A percentile compares a stretch with the other conserved stretches of the same genome.
phyloP scores from a whole-genome alignment of 306 rosid species.

The Astragalus glycyphyllos region DNA sequence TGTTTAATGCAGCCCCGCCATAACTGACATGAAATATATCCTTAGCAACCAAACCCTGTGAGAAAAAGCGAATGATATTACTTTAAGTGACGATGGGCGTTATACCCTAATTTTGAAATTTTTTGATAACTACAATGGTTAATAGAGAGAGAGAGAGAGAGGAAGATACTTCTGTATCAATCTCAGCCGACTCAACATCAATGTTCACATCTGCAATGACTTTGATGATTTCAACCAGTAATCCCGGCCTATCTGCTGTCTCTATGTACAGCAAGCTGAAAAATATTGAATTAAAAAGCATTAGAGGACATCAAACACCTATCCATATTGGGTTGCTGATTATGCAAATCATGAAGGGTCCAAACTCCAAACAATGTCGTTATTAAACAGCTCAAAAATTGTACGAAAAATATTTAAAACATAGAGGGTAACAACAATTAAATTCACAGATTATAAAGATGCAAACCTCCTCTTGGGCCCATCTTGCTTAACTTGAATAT shows the following conservation, averaged over 20 bases:
- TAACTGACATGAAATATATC: constrained; percentile 95
- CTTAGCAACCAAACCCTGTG: constrained; percentile 92
- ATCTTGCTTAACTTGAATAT: constrained; percentile 77
- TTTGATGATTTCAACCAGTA: constrained; percentile 83
- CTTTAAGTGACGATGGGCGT: constrained; percentile 28
- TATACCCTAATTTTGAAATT: too few relatives aligned
- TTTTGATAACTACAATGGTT: too few relatives aligned
- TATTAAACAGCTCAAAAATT: constrained; percentile 8
- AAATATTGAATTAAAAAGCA: constrained; percentile 39
- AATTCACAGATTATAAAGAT: constrained; percentile 40
- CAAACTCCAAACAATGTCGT: constrained; percentile 1
- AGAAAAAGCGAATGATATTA: constrained; percentile 41
- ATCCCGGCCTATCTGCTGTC: constrained; percentile 94
- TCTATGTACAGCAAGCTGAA: constrained; percentile 85
- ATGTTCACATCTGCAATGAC: constrained; percentile 89
- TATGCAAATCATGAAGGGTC: constrained; percentile 24
- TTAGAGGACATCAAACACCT: constrained; percentile 42
- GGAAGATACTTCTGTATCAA: constrained; percentile 80
- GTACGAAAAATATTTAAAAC: constrained; percentile 5
- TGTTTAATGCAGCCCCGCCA: constrained; percentile 79
- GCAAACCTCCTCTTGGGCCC: constrained; percentile 94
- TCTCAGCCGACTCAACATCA: constrained; percentile 94
- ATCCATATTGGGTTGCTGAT: constrained; percentile 23
- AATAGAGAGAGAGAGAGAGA: not conserved
- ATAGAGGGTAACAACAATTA: constrained; percentile 4